Base-by-base conservation (phyloP, 345 rosid species). In the Arabidopsis arenosa region DNA sequence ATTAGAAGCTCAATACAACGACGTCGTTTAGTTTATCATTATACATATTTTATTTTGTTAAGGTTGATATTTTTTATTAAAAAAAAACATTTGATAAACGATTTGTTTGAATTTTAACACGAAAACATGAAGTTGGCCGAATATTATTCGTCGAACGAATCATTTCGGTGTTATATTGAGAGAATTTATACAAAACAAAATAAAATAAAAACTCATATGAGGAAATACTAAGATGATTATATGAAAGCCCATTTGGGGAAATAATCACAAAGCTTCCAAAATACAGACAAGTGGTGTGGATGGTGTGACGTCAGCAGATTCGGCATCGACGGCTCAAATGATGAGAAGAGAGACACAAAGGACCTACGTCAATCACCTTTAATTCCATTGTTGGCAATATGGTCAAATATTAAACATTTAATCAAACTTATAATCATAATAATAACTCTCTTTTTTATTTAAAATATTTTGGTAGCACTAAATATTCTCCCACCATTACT, bases 271-370 rank as follows among this genome's bases (percentile, higher is more conserved):
- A 72, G 68, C 56, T 51, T 57, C 73, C 62, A 66, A 73, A 35
- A 23, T 59, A 72, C 73, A 60, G 77, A 66, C 68, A 72, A 66
- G 73, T 78, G 59, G 69, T 72, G 53, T 35, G 71, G 40, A 26
- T 30, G 36, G 14, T 2, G 5, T 76, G 72, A 79, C 75, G 63
- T 79, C 75, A 79, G 62, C 36, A 79, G 79, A 79, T 79, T 71
- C 79, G 62, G 61, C 79, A 79, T 79, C 66, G 76, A 79, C 76
- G 79, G 79, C 72, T 70, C 33, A 74, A 56, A 78, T 73, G 74
- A 78, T 73, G 78, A 60, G 69, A 59, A 60, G 10, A 60, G 10
- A 51, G 47, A 78, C 78, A 78, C 56, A 36, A 6, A 49, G 70
- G 74, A 63, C 81, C 81, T 35, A 78, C 15, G 28, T 15, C 66